phyloP scores from a whole-genome alignment of 169 alveolate species.

The Cyclospora cayetanensis region DNA sequence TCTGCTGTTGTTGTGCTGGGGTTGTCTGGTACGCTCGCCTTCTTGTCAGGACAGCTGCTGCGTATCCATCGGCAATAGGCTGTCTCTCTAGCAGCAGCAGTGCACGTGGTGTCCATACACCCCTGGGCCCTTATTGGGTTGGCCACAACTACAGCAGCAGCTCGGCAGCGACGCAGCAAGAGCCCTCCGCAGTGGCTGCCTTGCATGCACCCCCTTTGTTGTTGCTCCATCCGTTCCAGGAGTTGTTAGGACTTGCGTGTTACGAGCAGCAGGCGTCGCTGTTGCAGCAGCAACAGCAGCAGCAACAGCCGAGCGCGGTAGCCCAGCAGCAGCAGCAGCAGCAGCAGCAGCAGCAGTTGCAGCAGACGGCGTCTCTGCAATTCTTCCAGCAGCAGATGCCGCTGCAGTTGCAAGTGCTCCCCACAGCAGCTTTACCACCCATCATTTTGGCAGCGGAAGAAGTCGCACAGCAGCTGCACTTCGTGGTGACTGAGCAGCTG shows the following conservation, averaged over 20 bases:
- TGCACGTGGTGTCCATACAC: slow-evolving; percentile 41
- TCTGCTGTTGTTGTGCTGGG: slow-evolving; percentile 39
- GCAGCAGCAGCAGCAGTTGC: not conserved
- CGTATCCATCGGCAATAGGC: slow-evolving; percentile 12
- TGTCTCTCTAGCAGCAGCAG: slow-evolving; percentile 37
- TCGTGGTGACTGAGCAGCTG: slow-evolving; percentile 30
- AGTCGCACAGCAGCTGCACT: slow-evolving; percentile 45
- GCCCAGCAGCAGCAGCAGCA: slow-evolving; percentile 8
- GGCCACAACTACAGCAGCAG: slow-evolving; percentile 27
- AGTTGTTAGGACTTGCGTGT: not conserved
- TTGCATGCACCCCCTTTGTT: slow-evolving; percentile 47
- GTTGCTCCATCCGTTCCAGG: slow-evolving; percentile 50
- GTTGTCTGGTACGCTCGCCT: slow-evolving; percentile 10
- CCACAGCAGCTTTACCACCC: slow-evolving; percentile 37
- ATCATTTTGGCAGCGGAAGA: slow-evolving; percentile 7
- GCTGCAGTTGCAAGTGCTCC: slow-evolving; percentile 28
- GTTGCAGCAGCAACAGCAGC: not conserved
- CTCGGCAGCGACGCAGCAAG: slow-evolving; percentile 7
- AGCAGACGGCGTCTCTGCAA: not conserved
- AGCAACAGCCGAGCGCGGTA: not conserved
- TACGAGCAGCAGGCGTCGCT: not conserved
- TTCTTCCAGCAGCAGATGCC: not conserved
- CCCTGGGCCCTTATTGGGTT: slow-evolving; percentile 42
- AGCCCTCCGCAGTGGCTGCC: not conserved
- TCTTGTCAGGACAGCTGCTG: not conserved